A percentile compares a stretch with the other conserved stretches of the same genome.
Conservation (phyloP, 75 land plant genomes). For the Selaginella moellendorffii region DNA sequence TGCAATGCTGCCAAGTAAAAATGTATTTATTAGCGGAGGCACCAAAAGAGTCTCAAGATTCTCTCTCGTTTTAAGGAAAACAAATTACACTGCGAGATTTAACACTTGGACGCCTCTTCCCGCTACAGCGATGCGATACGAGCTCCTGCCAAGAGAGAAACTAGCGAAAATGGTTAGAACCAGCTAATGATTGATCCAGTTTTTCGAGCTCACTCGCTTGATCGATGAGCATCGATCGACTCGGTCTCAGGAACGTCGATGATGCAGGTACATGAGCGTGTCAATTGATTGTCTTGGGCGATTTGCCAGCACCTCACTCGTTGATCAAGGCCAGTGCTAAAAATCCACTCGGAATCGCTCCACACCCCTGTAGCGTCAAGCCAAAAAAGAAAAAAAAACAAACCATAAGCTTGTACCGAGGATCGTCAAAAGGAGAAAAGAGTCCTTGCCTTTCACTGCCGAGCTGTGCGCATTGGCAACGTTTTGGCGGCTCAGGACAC, state of each 20-base stretch:
- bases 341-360: constrained; percentile 87
- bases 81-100: too few relatives aligned
- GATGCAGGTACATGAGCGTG: constrained; percentile 37
- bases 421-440: neutral
- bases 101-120: constrained; percentile 91
- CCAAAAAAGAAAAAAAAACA: neutral
- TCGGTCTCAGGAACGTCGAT: constrained; percentile 89
- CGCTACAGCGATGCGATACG: constrained; percentile 70
- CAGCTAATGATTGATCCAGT: neutral
- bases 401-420: neutral
- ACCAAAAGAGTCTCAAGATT: too few relatives aligned
- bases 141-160: constrained; percentile 26
- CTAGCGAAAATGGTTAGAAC: constrained; percentile 1
- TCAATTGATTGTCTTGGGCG: constrained; percentile 12
- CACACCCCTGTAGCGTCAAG: constrained; percentile 45
- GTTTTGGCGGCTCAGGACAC: constrained; percentile 14
- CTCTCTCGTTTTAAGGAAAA: too few relatives aligned
- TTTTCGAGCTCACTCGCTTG: neutral
- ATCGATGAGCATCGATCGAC: constrained; percentile 36
- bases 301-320: constrained; percentile 65
- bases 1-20: too few relatives aligned
- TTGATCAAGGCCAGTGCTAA: constrained; percentile 90
- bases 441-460: constrained; percentile 59
- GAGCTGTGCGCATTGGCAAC: constrained; percentile 77
- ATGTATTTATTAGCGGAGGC: too few relatives aligned